Evolutionary conservation across 345 rosid species (phyloP).

Genomic region (Toxicodendron radicans): DNA sequence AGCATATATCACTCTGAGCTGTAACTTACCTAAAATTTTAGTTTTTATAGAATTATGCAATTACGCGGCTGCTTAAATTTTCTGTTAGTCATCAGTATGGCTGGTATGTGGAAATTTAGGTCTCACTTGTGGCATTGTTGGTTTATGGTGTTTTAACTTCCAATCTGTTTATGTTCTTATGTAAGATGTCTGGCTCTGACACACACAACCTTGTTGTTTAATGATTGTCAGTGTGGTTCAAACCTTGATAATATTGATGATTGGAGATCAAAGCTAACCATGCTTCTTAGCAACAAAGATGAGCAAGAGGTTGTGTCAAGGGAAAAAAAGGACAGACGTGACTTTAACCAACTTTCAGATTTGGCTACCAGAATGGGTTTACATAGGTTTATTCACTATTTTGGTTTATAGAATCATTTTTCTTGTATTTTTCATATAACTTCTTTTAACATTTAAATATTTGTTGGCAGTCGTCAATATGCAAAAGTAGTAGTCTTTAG

Average conservation of each 20-base stretch:
- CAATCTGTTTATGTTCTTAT: not conserved
- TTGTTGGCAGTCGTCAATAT: constrained; percentile 75
- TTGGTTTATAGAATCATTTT: not conserved
- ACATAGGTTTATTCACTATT: constrained; percentile 46
- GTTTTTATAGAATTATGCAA: constrained; percentile 1
- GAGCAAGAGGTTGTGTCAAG: constrained; percentile 83
- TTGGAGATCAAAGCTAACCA: constrained; percentile 82
- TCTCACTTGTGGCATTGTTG: not conserved
- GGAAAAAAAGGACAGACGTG: constrained; percentile 93
- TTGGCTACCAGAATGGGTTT: constrained; percentile 84
- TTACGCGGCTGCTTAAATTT: not conserved
- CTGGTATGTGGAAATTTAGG: not conserved
- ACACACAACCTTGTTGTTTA: constrained; percentile 16
- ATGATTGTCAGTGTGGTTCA: constrained; percentile 49
- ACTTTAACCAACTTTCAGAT: constrained; percentile 74
- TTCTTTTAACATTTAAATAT: constrained; percentile 23
- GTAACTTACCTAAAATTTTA: not conserved
- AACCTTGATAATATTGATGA: constrained; percentile 80
- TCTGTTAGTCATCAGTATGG: not conserved
- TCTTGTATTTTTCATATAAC: not conserved
- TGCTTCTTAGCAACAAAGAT: constrained; percentile 75
- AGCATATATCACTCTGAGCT: too few species aligned
- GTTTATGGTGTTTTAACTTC: not conserved
- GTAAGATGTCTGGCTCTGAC: constrained; percentile 4
- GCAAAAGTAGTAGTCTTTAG: constrained; percentile 73